Evolutionary conservation across 352 stramenopile genomes (phyloP).

Genomic region (Lagenidium sp.): DNA sequence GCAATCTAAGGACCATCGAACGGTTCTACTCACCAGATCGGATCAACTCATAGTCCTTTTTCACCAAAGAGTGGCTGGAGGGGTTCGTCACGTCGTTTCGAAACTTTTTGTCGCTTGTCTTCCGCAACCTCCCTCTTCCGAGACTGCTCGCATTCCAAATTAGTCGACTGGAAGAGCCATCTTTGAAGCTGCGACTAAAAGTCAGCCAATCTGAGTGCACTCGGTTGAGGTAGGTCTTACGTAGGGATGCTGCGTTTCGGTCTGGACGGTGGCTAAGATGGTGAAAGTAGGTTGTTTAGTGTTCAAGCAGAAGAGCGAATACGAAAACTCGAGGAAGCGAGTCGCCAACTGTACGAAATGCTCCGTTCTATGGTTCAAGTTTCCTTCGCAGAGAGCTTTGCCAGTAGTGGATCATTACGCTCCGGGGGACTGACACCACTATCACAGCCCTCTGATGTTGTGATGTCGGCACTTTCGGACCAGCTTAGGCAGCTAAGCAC

Average conservation of each 20-base stretch:
- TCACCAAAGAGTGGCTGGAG: conserved; percentile 62
- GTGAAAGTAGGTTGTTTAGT: neutral
- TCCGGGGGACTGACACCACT: too few relatives aligned
- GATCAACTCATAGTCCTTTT: conserved; percentile 46
- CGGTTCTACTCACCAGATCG: too few relatives aligned
- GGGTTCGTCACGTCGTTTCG: conserved; percentile 63
- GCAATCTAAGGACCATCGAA: too few relatives aligned
- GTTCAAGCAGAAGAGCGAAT: neutral
- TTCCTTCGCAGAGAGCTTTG: too few relatives aligned
- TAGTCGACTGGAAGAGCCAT: conserved; percentile 53
- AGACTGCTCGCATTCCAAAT: conserved; percentile 76
- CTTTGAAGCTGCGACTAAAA: conserved; percentile 57
- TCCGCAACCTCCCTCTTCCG: conserved; percentile 56
- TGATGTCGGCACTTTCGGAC: too few relatives aligned
- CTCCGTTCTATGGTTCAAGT: neutral
- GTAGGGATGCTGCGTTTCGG: neutral
- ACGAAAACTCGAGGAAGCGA: neutral
- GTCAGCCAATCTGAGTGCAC: conserved; percentile 63
- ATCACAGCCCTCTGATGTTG: too few relatives aligned
- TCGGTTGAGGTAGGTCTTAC: conserved; percentile 26
- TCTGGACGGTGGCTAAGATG: neutral
- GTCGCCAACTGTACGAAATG: neutral
- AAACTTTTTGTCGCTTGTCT: conserved; percentile 76
- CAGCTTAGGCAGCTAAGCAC: too few relatives aligned
- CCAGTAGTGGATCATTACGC: too few relatives aligned